Conservation (phyloP, 768 basidiomycete genomes). For the Sporobolomyces phaffii region DNA sequence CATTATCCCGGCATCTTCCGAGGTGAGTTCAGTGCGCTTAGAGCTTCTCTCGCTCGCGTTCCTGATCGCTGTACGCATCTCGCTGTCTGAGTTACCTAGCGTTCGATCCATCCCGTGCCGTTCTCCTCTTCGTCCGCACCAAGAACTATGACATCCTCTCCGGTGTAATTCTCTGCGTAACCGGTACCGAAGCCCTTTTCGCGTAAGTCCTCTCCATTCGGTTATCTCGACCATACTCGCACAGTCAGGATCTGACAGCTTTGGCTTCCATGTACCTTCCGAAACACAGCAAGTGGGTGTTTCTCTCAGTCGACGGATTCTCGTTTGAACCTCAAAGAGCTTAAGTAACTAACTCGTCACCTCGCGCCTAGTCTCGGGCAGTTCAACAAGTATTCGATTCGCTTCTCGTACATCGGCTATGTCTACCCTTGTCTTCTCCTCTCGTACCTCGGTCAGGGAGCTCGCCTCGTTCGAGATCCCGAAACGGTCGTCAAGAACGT, state of each 20-base stretch:
- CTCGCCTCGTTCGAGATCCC: slow-evolving; percentile 56
- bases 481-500: slow-evolving; percentile 54
- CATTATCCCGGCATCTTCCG: slow-evolving; percentile 17
- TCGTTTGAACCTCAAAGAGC: too few relatives aligned
- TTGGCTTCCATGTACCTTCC: too few relatives aligned
- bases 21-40: background rate
- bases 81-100: slow-evolving; percentile 46
- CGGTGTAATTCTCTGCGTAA: slow-evolving; percentile 61
- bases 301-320: too few relatives aligned
- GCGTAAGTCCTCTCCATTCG: too few relatives aligned
- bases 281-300: too few relatives aligned
- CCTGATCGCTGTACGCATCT: too few relatives aligned
- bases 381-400: slow-evolving; percentile 60
- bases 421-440: slow-evolving; percentile 61
- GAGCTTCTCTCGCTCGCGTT: background rate
- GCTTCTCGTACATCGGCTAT: slow-evolving; percentile 51
- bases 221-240: too few relatives aligned
- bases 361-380: slow-evolving; percentile 55
- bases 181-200: slow-evolving; percentile 64
- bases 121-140: slow-evolving; percentile 63
- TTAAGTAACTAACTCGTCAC: too few relatives aligned
- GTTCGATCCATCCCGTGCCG: slow-evolving; percentile 61
- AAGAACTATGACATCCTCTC: slow-evolving; percentile 58
- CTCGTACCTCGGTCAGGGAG: slow-evolving; percentile 68
- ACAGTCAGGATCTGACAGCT: too few relatives aligned